Evolutionary conservation across 257 asterid species (phyloP), one percentile per base, ranked within the genome.

Genomic region (Hygrophila difformis): DNA sequence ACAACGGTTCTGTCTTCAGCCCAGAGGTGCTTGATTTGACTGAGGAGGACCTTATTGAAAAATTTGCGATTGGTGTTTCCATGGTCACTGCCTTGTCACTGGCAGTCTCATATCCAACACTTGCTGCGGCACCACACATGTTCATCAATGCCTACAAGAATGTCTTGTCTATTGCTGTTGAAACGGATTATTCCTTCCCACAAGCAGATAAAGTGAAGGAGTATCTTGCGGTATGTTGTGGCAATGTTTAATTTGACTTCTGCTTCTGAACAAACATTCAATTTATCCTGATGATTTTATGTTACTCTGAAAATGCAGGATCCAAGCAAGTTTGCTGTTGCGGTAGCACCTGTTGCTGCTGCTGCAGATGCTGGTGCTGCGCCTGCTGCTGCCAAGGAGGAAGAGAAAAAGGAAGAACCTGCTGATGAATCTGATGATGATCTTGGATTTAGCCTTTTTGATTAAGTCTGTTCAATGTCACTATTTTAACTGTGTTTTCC

Each of bases 61-160:
- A 74, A 76, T 89, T 89, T 53, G 92, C 92, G 0, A 1, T 31
- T 43, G 96, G 98, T 40, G 93, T 86, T 13, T 82, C 93, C 39
- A 65, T 77, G 82, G 82, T 78, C 19, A 76, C 88, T 18, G 60
- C 98, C 0, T 60, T 89, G 56, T 55, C 93, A 0, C 57, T 89
- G 51, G 96, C 93, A 12, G 54, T 79, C 31, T 69, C 94, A 1
- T 89, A 75, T 69, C 98, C 98, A 1, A 82, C 96, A 2, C 61
- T 85, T 4, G 96, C 94, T 5, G 94, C 96, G 14, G 93, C 93
- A 0, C 98, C 96, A 0, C 93, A 82, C 75, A 85, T 89, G 93
- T 74, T 85, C 49, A 58, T 78, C 62, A 89, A 82, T 52, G 91
- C 63, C 1, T 89, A 79, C 81, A 89, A 89, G 76, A 89, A 89